Conservation (phyloP, 768 basidiomycete species). For the Hypholoma fasciculare region DNA sequence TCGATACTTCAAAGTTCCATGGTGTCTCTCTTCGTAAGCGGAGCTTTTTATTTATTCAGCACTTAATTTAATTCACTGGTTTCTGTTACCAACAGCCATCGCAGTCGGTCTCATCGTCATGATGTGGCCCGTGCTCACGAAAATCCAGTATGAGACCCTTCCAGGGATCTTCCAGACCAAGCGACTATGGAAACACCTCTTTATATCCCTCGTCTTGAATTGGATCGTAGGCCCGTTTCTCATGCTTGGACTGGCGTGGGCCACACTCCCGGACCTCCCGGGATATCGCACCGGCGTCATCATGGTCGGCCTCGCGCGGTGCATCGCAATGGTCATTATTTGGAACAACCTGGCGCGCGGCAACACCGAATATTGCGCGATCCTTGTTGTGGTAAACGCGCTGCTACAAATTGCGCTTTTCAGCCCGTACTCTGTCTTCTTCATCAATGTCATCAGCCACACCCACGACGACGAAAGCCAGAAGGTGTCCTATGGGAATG, state of each 20-base stretch:
- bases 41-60: too few species aligned
- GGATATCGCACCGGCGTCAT: slow-evolving; percentile 79
- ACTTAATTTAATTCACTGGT: not conserved
- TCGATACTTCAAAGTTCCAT: slow-evolving; percentile 61
- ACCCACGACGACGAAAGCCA: slow-evolving; percentile 29
- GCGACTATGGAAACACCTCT: slow-evolving; percentile 66
- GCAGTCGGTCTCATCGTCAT: slow-evolving; percentile 81
- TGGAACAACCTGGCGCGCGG: slow-evolving; percentile 79
- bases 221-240: slow-evolving; percentile 82
- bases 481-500: slow-evolving; percentile 51
- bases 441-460: slow-evolving; percentile 70
- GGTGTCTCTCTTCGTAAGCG: slow-evolving; percentile 78
- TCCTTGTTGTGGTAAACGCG: slow-evolving; percentile 81
- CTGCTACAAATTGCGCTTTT: slow-evolving; percentile 76
- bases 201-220: slow-evolving; percentile 67
- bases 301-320: slow-evolving; percentile 77
- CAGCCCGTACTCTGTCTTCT: slow-evolving; percentile 72
- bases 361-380: slow-evolving; percentile 71
- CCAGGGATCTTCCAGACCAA: slow-evolving; percentile 52
- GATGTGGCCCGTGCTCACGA: slow-evolving; percentile 84
- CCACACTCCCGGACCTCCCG: slow-evolving; percentile 77
- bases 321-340: slow-evolving; percentile 77
- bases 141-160: slow-evolving; percentile 76
- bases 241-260: slow-evolving; percentile 88
- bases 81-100: slow-evolving; percentile 50